Percentiles rank a stretch among this genome's conserved stretches.
Conservation (phyloP, 1,284 basidiomycete genomes). For the Rhodofomes roseus region DNA sequence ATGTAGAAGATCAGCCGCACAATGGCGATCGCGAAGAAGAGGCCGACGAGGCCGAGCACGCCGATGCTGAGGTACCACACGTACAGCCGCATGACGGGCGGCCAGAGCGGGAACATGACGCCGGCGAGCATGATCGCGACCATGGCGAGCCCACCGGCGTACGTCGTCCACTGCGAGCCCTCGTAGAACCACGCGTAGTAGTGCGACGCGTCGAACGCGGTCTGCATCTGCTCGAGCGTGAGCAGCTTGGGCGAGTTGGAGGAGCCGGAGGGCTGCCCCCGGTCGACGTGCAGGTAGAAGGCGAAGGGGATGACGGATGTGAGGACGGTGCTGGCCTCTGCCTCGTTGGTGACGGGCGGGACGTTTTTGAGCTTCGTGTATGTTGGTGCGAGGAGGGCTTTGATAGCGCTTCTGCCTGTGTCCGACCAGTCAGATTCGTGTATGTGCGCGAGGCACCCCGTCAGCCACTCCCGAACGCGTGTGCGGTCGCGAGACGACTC, state of each 20-base stretch:
- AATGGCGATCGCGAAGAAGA: constrained; percentile 92
- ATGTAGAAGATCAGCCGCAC: constrained; percentile 93
- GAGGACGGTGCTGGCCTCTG: constrained; percentile 73
- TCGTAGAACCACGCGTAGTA: constrained; percentile 99
- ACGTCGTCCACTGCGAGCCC: constrained; percentile 90
- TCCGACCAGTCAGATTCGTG: neutral
- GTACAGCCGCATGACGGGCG: constrained; percentile 87
- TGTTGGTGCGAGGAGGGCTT: constrained; percentile 87
- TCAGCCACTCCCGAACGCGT: neutral
- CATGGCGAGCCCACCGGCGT: constrained; percentile 91
- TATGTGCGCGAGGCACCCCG: neutral
- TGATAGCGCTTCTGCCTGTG: constrained; percentile 87
- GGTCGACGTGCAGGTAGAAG: constrained; percentile 88
- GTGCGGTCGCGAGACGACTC: neutral
- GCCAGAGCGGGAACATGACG: constrained; percentile 99
- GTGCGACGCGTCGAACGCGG: constrained; percentile 65
- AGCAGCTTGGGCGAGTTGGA: constrained; percentile 77
- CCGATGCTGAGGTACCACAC: constrained; percentile 95
- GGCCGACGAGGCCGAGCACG: constrained; percentile 84
- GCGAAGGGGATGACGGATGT: constrained; percentile 77
- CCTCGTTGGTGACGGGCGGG: constrained; percentile 73
- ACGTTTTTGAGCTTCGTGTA: constrained; percentile 89
- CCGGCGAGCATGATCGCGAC: constrained; percentile 92
- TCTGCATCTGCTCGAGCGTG: constrained; percentile 79
- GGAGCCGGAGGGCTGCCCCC: constrained; percentile 66